Conservation (phyloP, 352 stramenopile genomes). For the Phytopythium aichiense region DNA sequence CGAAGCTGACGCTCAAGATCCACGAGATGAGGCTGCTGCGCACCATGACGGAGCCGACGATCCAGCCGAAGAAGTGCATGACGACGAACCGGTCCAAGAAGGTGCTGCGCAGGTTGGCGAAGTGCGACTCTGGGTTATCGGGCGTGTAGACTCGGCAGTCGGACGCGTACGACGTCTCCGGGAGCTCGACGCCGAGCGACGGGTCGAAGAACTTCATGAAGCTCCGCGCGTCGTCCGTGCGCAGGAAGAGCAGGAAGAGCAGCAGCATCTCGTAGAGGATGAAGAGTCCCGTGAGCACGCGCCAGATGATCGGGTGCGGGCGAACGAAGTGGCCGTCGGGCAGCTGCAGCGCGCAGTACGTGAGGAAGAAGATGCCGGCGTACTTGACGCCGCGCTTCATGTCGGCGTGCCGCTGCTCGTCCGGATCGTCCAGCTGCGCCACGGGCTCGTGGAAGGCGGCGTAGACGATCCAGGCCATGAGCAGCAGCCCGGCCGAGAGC, state of each 20-base stretch:
- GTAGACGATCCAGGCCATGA: slow-evolving; percentile 86
- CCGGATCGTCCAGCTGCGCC: slow-evolving; percentile 29
- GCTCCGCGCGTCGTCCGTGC: slow-evolving; percentile 67
- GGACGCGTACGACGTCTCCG: slow-evolving; percentile 74
- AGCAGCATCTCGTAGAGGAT: slow-evolving; percentile 92
- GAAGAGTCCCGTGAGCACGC: slow-evolving; percentile 86
- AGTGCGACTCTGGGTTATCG: slow-evolving; percentile 74
- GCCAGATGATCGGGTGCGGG: slow-evolving; percentile 90
- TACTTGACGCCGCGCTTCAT: slow-evolving; percentile 78
- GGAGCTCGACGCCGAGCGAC: slow-evolving; percentile 66
- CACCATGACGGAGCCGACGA: slow-evolving; percentile 84
- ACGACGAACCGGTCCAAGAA: slow-evolving; percentile 88
- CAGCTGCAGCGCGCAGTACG: slow-evolving; percentile 84
- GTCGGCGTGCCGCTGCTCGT: slow-evolving; percentile 35
- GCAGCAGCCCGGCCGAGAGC: slow-evolving; percentile 68
- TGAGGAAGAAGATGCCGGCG: slow-evolving; percentile 79
- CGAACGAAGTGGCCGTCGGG: slow-evolving; percentile 84
- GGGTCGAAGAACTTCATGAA: slow-evolving; percentile 87
- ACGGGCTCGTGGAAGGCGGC: slow-evolving; percentile 66
- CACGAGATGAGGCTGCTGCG: slow-evolving; percentile 82
- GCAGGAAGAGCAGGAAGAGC: slow-evolving; percentile 82
- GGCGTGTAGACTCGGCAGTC: slow-evolving; percentile 87
- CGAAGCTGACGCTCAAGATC: slow-evolving; percentile 81
- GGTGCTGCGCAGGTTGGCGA: slow-evolving; percentile 76
- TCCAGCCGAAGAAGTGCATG: slow-evolving; percentile 90